Evolutionary conservation across 1,284 basidiomycete species (phyloP), one percentile per base, ranked within the genome.

Genomic region (Ustilago bromivora): DNA sequence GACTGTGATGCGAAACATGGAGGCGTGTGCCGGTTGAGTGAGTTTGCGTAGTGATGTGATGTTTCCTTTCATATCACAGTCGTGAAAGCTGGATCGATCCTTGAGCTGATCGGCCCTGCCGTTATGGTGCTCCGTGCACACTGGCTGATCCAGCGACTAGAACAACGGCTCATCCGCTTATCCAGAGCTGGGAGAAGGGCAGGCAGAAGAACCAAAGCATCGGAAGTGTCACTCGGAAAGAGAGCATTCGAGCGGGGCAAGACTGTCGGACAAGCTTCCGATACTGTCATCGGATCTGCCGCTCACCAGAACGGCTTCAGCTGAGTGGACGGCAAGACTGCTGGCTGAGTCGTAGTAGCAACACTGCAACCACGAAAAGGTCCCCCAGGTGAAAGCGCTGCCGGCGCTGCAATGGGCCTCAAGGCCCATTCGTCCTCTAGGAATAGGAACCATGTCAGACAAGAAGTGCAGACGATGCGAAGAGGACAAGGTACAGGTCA

Each of bases 281-380:
- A 47, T 32, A 7, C 41, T 46, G 15, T 28, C 41, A 47, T 34
- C 56, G 41, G 56, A 32, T 57, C 28, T 19, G 12, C 31, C 41
- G 28, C 32, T 19, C n/a, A 6, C 19, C 34, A 13, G 10, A 23
- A 53, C 11, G 28, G 4, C 40, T 23, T 13, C 0, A 5, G 43
- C 53, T 55, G 61, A 51, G 46, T 57, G 41, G 23, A 55, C 34
- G 15, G 11, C 8, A 19, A 43, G 12, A 32, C 52, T 57, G 61
- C 46, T 57, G 54, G 54, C 61, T 63, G 54, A 63, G 23, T 63
- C 61, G 57, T 41, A 41, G 11, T 23, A 47, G 31, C 31, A 23
- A 32, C 17, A 38, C 35, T 52, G 49, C 49, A 32, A 17, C 38
- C 11, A 17, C 38, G 38, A 3, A 28, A 28, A 28, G 23, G 23